These are phyloP conservation scores for Candida dajiaensis DNA, from an alignment of 805 yeast species.

Conservation along the genomic window DNA sequence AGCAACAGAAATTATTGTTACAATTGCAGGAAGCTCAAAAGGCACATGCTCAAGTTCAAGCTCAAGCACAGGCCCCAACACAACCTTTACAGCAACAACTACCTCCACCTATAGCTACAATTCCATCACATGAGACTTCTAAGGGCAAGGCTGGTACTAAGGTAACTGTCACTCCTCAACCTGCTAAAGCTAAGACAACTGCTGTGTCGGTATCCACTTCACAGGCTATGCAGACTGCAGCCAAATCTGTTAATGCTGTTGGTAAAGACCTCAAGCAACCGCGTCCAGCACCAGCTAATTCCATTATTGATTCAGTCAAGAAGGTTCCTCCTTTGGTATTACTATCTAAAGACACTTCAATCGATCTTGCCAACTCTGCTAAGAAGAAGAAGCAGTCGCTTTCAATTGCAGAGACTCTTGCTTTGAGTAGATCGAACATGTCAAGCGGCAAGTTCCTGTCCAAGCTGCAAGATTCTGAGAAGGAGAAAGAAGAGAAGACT, in stretches of 20 bases:
- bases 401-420: conserved; percentile 57
- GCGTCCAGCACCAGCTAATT: conserved; percentile 17
- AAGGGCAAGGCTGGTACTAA: not conserved
- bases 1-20: conserved; percentile 14
- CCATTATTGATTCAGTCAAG: conserved; percentile 18
- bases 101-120: not conserved
- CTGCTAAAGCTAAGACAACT: not conserved
- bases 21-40: conserved; percentile 12
- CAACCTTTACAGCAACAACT: not conserved
- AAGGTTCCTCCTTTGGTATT: conserved; percentile 18
- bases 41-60: conserved; percentile 4
- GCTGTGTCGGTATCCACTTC: not conserved
- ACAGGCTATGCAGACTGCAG: not conserved
- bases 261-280: conserved; percentile 13
- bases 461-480: conserved; percentile 17
- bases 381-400: conserved; percentile 27
- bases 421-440: conserved; percentile 45
- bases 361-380: conserved; percentile 20
- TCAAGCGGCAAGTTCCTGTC: conserved; percentile 25
- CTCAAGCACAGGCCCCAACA: not conserved
- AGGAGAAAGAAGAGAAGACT: not conserved
- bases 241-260: not conserved
- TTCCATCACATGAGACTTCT: not conserved
- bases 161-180: not conserved
- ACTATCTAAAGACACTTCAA: conserved; percentile 22